These are phyloP conservation scores for Puccinia polysora DNA, from an alignment of 1,284 basidiomycete species.

Conservation along the genomic window DNA sequence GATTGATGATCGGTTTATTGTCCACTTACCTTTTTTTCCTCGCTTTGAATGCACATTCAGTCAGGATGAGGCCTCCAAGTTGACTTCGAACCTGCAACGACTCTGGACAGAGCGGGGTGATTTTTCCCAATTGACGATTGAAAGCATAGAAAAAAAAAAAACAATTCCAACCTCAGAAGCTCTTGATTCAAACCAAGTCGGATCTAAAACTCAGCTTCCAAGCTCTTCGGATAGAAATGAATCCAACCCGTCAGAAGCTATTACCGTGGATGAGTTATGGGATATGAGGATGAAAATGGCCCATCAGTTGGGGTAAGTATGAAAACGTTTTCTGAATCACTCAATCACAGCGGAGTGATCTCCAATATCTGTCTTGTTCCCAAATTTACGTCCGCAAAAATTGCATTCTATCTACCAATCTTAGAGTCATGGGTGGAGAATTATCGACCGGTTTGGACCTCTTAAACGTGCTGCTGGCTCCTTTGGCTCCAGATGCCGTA, in stretches of 20 bases:
- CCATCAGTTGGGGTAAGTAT: conserved; percentile 29
- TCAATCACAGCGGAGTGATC: too few species aligned
- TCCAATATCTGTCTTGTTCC: too few species aligned
- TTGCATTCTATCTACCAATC: background rate
- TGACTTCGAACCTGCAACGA: conserved; percentile 19
- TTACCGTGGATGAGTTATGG: conserved; percentile 34
- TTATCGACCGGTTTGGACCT: conserved; percentile 40
- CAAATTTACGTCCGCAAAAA: too few species aligned
- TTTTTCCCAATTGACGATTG: conserved; percentile 39
- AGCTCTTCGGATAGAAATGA: background rate
- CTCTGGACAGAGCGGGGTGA: conserved; percentile 41
- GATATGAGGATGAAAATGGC: conserved; percentile 42
- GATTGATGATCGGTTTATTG: too few species aligned
- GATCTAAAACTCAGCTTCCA: background rate
- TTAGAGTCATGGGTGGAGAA: conserved; percentile 37
- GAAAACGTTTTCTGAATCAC: background rate
- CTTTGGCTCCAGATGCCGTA: conserved; percentile 37
- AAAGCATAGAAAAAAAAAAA: conserved; percentile 28
- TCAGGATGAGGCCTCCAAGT: conserved; percentile 14
- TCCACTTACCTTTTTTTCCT: background rate
- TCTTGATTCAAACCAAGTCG: background rate
- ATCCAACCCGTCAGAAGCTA: conserved; percentile 4
- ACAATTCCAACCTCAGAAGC: background rate
- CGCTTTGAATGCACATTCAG: too few species aligned
- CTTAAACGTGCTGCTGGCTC: conserved; percentile 31